A percentile compares a stretch with the other conserved stretches of the same genome.
Evolutionary conservation across 1,284 basidiomycete genomes (phyloP).

Genomic region (Marasmius fiardii): DNA sequence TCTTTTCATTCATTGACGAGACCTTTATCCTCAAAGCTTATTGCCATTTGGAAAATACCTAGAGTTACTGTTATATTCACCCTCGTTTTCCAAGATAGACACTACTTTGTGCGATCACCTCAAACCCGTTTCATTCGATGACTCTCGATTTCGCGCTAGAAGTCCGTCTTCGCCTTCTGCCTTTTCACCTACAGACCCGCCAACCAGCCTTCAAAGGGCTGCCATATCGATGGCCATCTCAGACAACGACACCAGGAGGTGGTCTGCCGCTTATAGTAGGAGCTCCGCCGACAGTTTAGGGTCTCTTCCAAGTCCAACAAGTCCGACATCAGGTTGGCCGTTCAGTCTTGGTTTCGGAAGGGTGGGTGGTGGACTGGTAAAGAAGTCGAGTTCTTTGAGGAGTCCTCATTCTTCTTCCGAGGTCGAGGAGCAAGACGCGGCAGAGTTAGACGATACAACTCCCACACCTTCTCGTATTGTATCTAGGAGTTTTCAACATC

Average conservation of each 20-base stretch:
- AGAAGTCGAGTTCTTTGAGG: background rate
- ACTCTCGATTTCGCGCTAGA: background rate
- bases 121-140: slow-evolving; percentile 27
- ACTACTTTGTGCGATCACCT: slow-evolving; percentile 55
- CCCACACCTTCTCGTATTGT: background rate
- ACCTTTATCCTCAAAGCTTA: slow-evolving; percentile 25
- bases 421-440: background rate
- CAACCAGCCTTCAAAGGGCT: background rate
- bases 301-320: background rate
- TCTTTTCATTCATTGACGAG: background rate
- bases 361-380: background rate
- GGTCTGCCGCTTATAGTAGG: too few species aligned
- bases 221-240: too few species aligned
- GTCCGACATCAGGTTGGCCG: background rate
- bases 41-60: slow-evolving; percentile 67
- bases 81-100: slow-evolving; percentile 34
- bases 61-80: slow-evolving; percentile 63
- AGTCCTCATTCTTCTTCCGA: background rate
- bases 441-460: background rate
- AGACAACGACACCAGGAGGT: too few species aligned
- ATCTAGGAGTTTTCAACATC: background rate
- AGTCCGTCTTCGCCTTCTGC: background rate
- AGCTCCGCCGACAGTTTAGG: background rate
- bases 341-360: background rate
- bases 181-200: background rate